A percentile compares a stretch with the other conserved stretches of the same genome.
These are phyloP conservation scores for Tephrocybe sp. DNA, from an alignment of 768 basidiomycete genomes.

Conservation along the genomic window DNA sequence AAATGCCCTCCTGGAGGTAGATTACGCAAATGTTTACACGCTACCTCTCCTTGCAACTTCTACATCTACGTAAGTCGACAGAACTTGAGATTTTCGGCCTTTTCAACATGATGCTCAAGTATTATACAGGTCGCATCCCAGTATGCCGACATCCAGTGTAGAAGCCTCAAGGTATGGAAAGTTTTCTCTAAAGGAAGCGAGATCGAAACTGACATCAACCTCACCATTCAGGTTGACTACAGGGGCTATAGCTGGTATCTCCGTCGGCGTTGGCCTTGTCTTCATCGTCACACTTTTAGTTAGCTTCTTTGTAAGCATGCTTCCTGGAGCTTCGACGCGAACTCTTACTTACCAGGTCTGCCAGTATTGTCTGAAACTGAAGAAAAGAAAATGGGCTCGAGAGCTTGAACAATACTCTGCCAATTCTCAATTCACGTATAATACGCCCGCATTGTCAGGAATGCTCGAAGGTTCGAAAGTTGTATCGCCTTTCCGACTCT, in stretches of 20 bases:
- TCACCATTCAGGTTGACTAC: background rate
- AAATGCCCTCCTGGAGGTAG: background rate
- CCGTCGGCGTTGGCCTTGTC: background rate
- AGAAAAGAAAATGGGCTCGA: too few relatives aligned
- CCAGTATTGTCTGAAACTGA: too few relatives aligned
- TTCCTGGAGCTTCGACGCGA: too few relatives aligned
- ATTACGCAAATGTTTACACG: slow-evolving; percentile 1
- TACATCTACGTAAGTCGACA: background rate
- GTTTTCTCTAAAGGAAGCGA: too few relatives aligned
- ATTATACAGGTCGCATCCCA: background rate
- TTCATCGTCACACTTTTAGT: background rate
- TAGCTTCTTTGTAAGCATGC: background rate
- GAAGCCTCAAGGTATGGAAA: background rate
- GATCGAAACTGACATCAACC: too few relatives aligned
- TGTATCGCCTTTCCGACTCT: background rate
- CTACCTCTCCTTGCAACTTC: background rate
- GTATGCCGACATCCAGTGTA: background rate
- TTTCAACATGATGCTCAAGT: background rate
- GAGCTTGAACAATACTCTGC: too few relatives aligned
- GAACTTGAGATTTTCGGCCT: background rate
- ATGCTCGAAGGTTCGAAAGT: background rate
- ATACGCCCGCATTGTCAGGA: too few relatives aligned
- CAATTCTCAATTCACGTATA: too few relatives aligned
- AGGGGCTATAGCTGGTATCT: background rate
- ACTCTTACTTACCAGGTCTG: background rate